phyloP scores from a whole-genome alignment of 2,329 filamentous ascomycete species.

The Colletotrichum australisinense region DNA sequence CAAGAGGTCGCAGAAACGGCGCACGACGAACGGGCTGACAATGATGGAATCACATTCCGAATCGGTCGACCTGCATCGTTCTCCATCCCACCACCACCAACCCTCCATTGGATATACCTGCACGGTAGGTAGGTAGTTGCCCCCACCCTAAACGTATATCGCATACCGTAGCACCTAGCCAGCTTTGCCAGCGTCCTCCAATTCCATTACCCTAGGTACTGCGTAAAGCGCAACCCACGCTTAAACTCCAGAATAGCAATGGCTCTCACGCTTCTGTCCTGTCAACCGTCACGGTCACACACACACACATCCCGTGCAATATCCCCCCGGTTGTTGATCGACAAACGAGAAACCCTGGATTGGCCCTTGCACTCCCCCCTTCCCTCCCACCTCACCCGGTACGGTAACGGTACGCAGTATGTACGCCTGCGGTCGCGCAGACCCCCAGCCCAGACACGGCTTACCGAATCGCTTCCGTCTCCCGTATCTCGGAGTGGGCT shows the following conservation, averaged over 20 bases:
- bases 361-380: neutral
- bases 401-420: no score
- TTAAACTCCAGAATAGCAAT: neutral
- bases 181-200: no score
- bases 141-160: neutral
- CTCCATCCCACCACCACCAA: neutral
- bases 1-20: neutral
- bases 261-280: no score
- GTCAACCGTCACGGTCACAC: neutral
- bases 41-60: slow-evolving; percentile 2
- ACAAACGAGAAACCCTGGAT: neutral
- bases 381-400: no score
- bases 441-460: neutral
- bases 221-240: neutral
- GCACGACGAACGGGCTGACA: neutral
- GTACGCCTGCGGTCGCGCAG: no score
- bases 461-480: slow-evolving; percentile 7
- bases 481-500: slow-evolving; percentile 31
- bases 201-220: no score
- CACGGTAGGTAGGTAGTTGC: neutral
- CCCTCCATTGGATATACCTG: neutral
- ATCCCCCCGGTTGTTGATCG: neutral
- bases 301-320: neutral
- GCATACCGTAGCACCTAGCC: no score
- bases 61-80: slow-evolving; percentile 16